Conservation (phyloP, 2,329 filamentous ascomycete species). For the Fusarium beomiforme region DNA sequence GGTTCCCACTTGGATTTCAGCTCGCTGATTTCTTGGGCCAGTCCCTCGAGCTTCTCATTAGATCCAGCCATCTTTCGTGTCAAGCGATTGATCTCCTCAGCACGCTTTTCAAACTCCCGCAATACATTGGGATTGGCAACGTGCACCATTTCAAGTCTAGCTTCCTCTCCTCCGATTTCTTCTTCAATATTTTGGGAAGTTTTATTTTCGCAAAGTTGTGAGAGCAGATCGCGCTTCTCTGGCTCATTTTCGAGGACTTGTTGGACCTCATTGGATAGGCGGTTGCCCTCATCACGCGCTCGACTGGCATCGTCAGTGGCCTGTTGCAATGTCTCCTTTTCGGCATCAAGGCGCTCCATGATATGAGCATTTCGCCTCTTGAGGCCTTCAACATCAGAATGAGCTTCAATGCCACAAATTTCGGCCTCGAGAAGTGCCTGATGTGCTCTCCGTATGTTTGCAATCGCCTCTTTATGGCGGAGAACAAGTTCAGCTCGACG, state of each 20-base stretch:
- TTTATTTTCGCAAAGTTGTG: conserved; percentile 58
- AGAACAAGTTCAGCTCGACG: conserved; percentile 65
- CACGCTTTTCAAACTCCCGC: conserved; percentile 79
- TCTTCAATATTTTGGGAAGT: conserved; percentile 72
- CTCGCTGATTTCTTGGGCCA: conserved; percentile 68
- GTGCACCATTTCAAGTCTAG: conserved; percentile 82
- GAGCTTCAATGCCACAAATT: conserved; percentile 79
- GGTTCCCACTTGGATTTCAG: conserved; percentile 85
- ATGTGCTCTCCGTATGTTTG: conserved; percentile 69
- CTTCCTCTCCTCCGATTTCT: conserved; percentile 78
- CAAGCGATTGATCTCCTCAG: conserved; percentile 74
- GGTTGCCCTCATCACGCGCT: conserved; percentile 48
- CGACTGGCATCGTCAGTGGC: conserved; percentile 52
- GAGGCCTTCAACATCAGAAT: conserved; percentile 81
- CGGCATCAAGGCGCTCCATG: conserved; percentile 59
- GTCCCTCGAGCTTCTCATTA: conserved; percentile 63
- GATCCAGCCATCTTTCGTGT: conserved; percentile 65
- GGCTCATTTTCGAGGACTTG: conserved; percentile 53
- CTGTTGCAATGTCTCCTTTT: conserved; percentile 49
- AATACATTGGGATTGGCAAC: conserved; percentile 80
- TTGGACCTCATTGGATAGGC: conserved; percentile 50
- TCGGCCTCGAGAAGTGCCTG: conserved; percentile 74
- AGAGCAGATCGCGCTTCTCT: conserved; percentile 53
- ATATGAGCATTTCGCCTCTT: conserved; percentile 71
- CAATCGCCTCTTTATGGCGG: conserved; percentile 66